Evolutionary conservation across 208 protist genomes (phyloP), one percentile per base, ranked within the genome.

Genomic region (Crithidia brevicula): DNA sequence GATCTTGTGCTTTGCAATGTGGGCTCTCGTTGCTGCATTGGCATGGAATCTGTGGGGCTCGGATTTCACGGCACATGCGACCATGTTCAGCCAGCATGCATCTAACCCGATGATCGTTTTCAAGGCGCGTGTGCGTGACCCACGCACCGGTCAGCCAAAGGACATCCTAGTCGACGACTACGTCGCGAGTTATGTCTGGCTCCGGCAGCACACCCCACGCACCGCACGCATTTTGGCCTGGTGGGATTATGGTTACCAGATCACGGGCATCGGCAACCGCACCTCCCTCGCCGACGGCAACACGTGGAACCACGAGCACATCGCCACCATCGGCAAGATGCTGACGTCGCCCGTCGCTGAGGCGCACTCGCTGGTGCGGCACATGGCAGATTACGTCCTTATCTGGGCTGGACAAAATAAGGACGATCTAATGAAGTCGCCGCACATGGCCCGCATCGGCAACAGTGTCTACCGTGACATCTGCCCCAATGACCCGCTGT

Each of bases 221-320:
- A 88, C 99, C 64, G 95, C 98, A n/a, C 85, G 84, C 56, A 69
- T 99, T 13, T 96, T 99, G 85, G 80, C 92, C 3, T 99, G 98
- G 98, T 99, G 98, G 98, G 98, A 99, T 85, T 99, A 99, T 75
- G 98, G 98, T 50, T 99, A 99, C 81, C 98, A 99, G 80, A 94
- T 99, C 67, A 95, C 93, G 3, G 93, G 84, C 38, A 98, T 99
- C 84, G 97, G 89, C 27, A 99, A 99, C 67, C 74, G 98, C 59
- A 99, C 94, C 11, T 86, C 93, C 23, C 76, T 99, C 28, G 98
- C 98, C 20, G 98, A 99, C 81, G 98, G 98, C 77, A 99, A 99
- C 94, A 99, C 98, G 4, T 99, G 98, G 97, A 99, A 99, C 79
- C 98, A 99, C 84, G 95, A 94, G 54, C 98, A 99, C 88, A 99